Evolutionary conservation across 768 basidiomycete genomes (phyloP).

Genomic region (Tremella fuciformis): DNA sequence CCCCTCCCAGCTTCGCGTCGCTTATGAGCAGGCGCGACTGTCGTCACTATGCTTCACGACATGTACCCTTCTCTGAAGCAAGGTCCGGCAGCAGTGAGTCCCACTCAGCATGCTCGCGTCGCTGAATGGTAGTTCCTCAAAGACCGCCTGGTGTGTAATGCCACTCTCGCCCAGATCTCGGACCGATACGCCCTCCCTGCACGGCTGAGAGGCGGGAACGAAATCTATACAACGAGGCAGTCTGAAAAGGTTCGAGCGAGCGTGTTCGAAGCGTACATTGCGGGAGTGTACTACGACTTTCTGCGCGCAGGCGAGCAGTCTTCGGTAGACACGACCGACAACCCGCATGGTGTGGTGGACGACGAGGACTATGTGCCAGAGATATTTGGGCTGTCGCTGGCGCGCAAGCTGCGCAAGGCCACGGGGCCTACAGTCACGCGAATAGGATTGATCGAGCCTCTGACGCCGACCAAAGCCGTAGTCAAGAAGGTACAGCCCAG

Average conservation of each 20-base stretch:
- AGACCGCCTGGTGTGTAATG: conserved; percentile 25
- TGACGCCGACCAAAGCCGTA: neutral
- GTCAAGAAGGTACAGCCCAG: neutral
- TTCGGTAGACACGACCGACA: neutral
- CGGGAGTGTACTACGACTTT: conserved; percentile 34
- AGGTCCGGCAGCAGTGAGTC: conserved; percentile 34
- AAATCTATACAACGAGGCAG: conserved; percentile 5
- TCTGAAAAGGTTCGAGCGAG: conserved; percentile 28
- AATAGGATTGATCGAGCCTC: neutral
- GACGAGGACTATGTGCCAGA: neutral
- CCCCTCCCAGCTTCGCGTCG: neutral
- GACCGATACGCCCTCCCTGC: conserved; percentile 28
- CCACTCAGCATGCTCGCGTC: neutral
- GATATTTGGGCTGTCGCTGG: no score
- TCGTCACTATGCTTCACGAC: conserved; percentile 32
- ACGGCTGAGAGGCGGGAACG: conserved; percentile 17
- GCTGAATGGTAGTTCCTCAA: conserved; percentile 28
- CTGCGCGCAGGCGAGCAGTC: conserved; percentile 10
- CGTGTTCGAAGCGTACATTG: conserved; percentile 38
- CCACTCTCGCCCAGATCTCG: conserved; percentile 31
- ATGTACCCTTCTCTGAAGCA: conserved; percentile 29
- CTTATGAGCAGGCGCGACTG: conserved; percentile 21
- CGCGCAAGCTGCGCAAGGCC: no score
- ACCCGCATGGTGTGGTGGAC: neutral
- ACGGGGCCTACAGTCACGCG: no score